These are phyloP conservation scores for Coemansia sp. DNA, from an alignment of 192 early-diverging fungal species.

Conservation along the genomic window DNA sequence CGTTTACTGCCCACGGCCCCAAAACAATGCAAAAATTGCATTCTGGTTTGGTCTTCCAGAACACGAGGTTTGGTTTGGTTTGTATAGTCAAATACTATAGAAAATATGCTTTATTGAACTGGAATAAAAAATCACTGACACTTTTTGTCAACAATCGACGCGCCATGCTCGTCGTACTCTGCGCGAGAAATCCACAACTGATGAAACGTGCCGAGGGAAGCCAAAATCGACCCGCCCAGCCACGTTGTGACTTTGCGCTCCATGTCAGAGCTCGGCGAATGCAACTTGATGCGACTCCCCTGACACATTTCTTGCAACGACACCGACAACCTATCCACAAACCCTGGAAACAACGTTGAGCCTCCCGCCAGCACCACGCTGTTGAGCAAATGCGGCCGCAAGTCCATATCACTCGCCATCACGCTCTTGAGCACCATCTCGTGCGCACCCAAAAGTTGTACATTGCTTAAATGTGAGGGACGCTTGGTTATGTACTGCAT, in stretches of 20 bases:
- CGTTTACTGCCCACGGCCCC: too few relatives aligned
- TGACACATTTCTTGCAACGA: conserved; percentile 33
- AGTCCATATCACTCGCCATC: conserved; percentile 78
- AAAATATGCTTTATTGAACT: too few relatives aligned
- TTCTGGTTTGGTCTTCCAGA: too few relatives aligned
- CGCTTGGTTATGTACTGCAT: conserved; percentile 56
- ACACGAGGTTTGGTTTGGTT: too few relatives aligned
- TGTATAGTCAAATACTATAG: too few relatives aligned
- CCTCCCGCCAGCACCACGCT: conserved; percentile 92
- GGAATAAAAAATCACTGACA: conserved; percentile 56
- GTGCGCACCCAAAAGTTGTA: conserved; percentile 59
- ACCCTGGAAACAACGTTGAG: conserved; percentile 81
- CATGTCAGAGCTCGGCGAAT: conserved; percentile 70
- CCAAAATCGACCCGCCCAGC: conserved; percentile 96
- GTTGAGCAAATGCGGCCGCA: conserved; percentile 76
- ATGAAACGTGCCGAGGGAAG: conserved; percentile 95
- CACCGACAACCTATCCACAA: conserved; percentile 72
- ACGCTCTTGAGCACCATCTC: conserved; percentile 76
- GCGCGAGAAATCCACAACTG: conserved; percentile 97
- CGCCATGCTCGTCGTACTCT: conserved; percentile 90
- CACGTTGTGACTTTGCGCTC: conserved; percentile 94
- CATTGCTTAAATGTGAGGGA: conserved; percentile 17
- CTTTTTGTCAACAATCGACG: conserved; percentile 83
- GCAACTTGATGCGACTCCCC: conserved; percentile 73
- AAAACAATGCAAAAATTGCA: too few relatives aligned